Base-by-base conservation (phyloP, 306 rosid species). In the Hippophae gyantsensis region DNA sequence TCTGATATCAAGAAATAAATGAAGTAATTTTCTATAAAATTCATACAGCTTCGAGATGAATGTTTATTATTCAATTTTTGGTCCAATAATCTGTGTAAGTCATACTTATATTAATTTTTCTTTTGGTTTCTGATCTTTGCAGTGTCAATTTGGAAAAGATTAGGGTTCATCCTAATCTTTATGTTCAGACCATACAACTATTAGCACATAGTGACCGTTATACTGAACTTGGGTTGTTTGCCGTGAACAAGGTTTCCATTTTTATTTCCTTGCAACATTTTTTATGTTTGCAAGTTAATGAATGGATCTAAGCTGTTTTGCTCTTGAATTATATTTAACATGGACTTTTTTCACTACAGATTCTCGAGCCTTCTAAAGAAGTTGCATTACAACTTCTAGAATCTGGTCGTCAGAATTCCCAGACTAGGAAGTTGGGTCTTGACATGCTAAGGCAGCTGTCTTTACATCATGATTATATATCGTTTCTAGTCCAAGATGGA, bases 361-460 rank as follows among this genome's bases (percentile, higher is more conserved):
- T 92, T 73, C 71, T 85, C 58, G 96, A 92, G 69, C 94, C 99
- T 63, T 88, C 93, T 54, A 87, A 84, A 81, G 96, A 88, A 81
- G 99, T 84, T 68, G 96, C 99, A 18, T 58, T 84, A 57, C 99
- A 92, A 76, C 95, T 92, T 42, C 77, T 85, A 43, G 93, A 92
- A 79, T 85, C 99, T 38, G 95, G 99, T 67, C 86, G 84, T 52
- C 92, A 80, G 75, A 72, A 80, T 69, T 60, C 78, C 52, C 82
- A 71, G 49, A 86, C 81, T 49, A 80, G 96, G 81, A 92, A 92
- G 76, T 77, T 92, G 69, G 99, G 99, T 72, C 82, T 88, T 54
- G 90, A 85, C 75, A 92, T 92, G 99, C 85, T 88, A 59, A 88
- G 97, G 67, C 86, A 78, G 75, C 93, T 92, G 58, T 84, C 94